Evolutionary conservation across 768 basidiomycete genomes (phyloP), one percentile per base, ranked within the genome.

Genomic region (Suillus tomentosus): DNA sequence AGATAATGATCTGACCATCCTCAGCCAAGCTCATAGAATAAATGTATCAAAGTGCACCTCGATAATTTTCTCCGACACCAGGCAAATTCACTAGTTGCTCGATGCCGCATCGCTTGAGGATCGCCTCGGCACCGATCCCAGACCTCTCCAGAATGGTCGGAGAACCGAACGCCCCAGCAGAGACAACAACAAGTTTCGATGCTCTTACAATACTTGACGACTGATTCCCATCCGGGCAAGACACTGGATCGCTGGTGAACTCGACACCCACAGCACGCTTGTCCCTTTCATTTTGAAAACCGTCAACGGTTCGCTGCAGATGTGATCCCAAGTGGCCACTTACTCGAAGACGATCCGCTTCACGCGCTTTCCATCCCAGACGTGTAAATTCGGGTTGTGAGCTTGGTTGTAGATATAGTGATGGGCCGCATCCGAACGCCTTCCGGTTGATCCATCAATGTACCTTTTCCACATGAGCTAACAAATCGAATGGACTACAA

Each of bases 51-150:
- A 19, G 59, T 70, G 45, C 62, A 83, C 85, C 85, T 73, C 82
- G 80, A 62, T 84, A 85, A 68, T 91, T 84, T 69, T 89, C 87
- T n/a, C 91, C 91, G 3, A 94, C 91, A 14, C 88, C 88, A 1
- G 90, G 89, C 10, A 93, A 82, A 61, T 91, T 85, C 15, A 45
- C 43, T 3, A 45, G 3, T 45, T 45, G 43, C 19, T 45, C 43
- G 43, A 45, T n/a, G 7, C 43, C 43, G 43, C 43, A 45, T 8
- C 43, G 43, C 2, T 19, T 45, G 8, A 45, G 43, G 1, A 45
- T 3, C 3, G 43, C 17, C 19, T 45, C 19, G 1, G 43, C 43
- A 45, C 43, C 43, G 0, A 45, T 45, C 19, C 92, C 90, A 5
- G 87, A 89, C 47, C 85, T 78, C 68, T 87, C 85, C 9, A 87